Percentiles rank a stretch among this genome's conserved stretches.
Conservation (phyloP, 352 stramenopile genomes). For the Peronospora destructor region DNA sequence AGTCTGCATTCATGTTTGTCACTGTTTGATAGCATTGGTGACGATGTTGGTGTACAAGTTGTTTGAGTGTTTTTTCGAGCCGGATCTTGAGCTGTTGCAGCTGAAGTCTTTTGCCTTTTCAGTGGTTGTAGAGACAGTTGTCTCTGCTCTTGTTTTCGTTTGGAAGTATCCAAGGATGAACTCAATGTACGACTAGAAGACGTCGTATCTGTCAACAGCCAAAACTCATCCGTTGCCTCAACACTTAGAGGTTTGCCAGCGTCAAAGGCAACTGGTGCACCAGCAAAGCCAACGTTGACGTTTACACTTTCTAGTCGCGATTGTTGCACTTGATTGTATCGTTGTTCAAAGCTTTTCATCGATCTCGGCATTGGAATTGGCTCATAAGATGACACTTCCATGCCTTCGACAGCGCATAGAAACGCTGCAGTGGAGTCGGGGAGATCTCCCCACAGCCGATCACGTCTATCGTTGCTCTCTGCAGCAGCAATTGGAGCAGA, state of each 20-base stretch:
- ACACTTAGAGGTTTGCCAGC: neutral
- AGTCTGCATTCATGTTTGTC: neutral
- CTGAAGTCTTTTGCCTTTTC: conserved; percentile 11
- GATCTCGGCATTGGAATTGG: conserved; percentile 15
- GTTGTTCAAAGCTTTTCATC: conserved; percentile 1
- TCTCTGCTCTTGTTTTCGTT: conserved; percentile 2
- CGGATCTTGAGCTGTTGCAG: conserved; percentile 8
- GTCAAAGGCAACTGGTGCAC: neutral
- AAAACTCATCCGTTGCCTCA: conserved; percentile 10
- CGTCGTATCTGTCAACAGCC: conserved; percentile 7
- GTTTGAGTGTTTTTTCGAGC: neutral
- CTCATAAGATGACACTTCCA: conserved; percentile 25
- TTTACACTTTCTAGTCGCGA: conserved; percentile 5
- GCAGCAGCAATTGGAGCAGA: conserved; percentile 1
- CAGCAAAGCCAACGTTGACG: conserved; percentile 8
- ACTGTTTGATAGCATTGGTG: conserved; percentile 5
- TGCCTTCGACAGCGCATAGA: conserved; percentile 22
- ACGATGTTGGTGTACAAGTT: conserved; percentile 5
- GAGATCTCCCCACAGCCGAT: conserved; percentile 6
- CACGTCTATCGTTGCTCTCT: neutral
- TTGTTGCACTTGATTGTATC: conserved; percentile 8
- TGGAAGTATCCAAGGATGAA: neutral
- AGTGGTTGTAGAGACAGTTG: conserved; percentile 1
- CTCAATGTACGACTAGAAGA: neutral
- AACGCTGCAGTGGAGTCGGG: conserved; percentile 12